These are phyloP conservation scores for Fusarium transvaalense DNA, from an alignment of 2,329 filamentous ascomycete species.

Conservation along the genomic window DNA sequence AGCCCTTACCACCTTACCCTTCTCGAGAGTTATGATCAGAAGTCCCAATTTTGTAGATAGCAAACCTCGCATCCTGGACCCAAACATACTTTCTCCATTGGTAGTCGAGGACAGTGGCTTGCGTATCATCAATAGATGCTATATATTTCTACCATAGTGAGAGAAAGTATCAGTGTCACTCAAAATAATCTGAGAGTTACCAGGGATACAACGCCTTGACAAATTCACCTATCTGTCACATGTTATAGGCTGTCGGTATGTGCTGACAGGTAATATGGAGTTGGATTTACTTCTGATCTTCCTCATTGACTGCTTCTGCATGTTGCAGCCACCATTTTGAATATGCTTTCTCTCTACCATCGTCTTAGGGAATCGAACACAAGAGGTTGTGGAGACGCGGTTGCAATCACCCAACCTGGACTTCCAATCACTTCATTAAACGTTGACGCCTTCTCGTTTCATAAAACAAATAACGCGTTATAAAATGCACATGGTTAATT, in stretches of 20 bases:
- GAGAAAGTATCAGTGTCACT: background rate
- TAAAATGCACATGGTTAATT: no score
- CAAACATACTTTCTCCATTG: fast-evolving
- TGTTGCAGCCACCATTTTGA: background rate
- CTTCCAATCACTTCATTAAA: no score
- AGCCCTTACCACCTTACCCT: background rate
- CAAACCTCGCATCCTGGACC: background rate
- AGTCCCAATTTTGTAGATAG: background rate
- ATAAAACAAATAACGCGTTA: no score
- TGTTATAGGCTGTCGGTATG: no score
- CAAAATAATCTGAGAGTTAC: background rate
- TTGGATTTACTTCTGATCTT: background rate
- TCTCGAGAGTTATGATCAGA: background rate
- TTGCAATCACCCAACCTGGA: no score
- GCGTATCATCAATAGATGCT: background rate
- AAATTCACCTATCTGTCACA: background rate
- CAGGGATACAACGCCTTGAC: no score
- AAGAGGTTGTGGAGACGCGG: no score
- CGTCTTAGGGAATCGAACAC: no score
- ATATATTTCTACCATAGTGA: background rate
- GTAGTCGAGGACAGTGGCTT: background rate
- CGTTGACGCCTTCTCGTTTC: no score
- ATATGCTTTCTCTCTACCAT: no score
- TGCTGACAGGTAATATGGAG: background rate
- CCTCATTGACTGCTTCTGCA: background rate